Evolutionary conservation across 2,329 filamentous ascomycete genomes (phyloP).

Genomic region (Pseudofabraea citricarpa): DNA sequence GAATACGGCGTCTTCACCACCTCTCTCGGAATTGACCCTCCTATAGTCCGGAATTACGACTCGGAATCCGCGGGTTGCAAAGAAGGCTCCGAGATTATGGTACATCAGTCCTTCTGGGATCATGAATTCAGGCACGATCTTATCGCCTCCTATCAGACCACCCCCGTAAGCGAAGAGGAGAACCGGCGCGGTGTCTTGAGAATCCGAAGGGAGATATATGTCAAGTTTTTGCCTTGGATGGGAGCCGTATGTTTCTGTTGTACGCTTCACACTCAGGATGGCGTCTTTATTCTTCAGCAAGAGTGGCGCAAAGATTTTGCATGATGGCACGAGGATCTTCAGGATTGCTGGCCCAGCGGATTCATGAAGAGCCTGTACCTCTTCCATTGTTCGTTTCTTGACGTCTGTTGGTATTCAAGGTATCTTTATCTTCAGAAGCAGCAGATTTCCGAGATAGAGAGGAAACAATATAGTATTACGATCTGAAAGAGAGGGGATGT

Average conservation of each 20-base stretch:
- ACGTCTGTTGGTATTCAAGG: not conserved
- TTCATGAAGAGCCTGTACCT: slow-evolving; percentile 13
- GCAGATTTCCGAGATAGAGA: too few relatives aligned
- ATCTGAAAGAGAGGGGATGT: too few relatives aligned
- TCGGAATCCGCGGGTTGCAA: slow-evolving; percentile 19
- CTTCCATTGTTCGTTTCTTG: slow-evolving; percentile 16
- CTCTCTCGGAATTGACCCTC: slow-evolving; percentile 16
- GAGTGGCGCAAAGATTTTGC: slow-evolving; percentile 19
- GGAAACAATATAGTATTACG: too few relatives aligned
- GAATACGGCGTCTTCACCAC: slow-evolving; percentile 22
- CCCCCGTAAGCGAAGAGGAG: slow-evolving; percentile 26
- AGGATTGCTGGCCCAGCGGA: slow-evolving; percentile 13
- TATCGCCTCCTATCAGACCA: slow-evolving; percentile 22
- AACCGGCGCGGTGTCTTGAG: slow-evolving; percentile 15
- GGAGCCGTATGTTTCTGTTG: slow-evolving; percentile 19
- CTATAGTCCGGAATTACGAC: slow-evolving; percentile 24
- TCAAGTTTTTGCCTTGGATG: slow-evolving; percentile 25
- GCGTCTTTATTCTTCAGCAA: slow-evolving; percentile 16
- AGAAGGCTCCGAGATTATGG: slow-evolving; percentile 24
- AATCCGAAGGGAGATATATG: slow-evolving; percentile 15
- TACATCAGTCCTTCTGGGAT: slow-evolving; percentile 20
- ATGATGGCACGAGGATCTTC: slow-evolving; percentile 16
- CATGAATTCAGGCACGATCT: slow-evolving; percentile 8
- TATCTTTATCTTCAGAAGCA: too few relatives aligned
- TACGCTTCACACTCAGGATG: slow-evolving; percentile 18